Evolutionary conservation across 192 early-diverging fungal genomes (phyloP), one percentile per base, ranked within the genome.

Genomic region (Rhizoclosmatium sp.): DNA sequence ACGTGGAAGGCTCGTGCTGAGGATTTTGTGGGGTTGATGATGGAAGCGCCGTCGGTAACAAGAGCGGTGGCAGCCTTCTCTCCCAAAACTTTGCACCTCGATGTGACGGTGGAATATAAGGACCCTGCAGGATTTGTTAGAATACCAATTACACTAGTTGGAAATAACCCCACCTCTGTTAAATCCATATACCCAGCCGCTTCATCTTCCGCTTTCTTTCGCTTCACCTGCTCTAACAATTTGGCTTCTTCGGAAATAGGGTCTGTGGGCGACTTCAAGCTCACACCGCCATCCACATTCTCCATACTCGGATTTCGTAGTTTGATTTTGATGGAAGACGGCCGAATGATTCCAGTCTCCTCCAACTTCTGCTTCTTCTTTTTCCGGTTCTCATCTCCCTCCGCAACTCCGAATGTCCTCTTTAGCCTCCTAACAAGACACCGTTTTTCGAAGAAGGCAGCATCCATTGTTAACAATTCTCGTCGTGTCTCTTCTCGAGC

Each of bases 401-500:
- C 81, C 2, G 71, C 82, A 64, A 96, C 90, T 19, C 93, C 93
- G 59, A 95, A 85, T 61, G 85, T 86, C 76, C 90, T 88, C 71
- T 91, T 90, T 59, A 91, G 80, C 58, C 89, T 86, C 46, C 91
- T 89, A 16, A 95, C 84, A 16, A 85, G 84, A 65, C 88, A 85
- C 16, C 90, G 79, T 65, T 92, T 86, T 23, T 93, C 91, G 80
- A 96, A 96, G 48, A 94, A 91, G 19, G 86, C 84, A 47, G 95
- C 92, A 68, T 97, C 95, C 12, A 93, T 81, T 0, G 89, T 82
- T 21, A 96, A 81, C 47, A 90, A 85, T 71, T 96, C 94, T 61
- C 89, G 89, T 61, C 95, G 90, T 54, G 86, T 80, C 76, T 87
- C 88, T 83, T 98, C 98, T 62, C 97, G 89, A 48, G 91, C 84